These are phyloP conservation scores for Debaryomyces psychrophilus DNA, from an alignment of 1,139 yeast genomes.

Conservation along the genomic window DNA sequence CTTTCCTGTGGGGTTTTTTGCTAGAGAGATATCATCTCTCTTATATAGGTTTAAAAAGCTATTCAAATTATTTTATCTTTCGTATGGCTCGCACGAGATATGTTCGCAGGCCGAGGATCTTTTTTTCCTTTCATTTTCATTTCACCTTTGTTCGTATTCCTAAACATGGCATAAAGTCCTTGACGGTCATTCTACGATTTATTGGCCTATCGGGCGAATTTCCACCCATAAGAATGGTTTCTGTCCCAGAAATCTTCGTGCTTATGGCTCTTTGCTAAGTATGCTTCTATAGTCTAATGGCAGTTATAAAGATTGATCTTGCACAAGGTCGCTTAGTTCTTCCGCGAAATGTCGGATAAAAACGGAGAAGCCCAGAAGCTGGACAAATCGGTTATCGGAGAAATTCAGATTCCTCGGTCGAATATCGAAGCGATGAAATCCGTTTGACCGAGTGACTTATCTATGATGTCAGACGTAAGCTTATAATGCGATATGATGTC, in stretches of 20 bases:
- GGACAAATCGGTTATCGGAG: constrained; percentile 1
- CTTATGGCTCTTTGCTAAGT: no score
- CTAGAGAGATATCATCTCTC: constrained; percentile 2
- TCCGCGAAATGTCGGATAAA: not conserved
- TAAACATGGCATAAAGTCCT: not conserved
- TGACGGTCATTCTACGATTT: not conserved
- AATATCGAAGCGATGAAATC: not conserved
- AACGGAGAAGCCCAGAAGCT: not conserved
- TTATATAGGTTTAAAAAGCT: not conserved
- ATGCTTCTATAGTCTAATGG: not conserved
- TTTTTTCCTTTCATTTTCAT: constrained; percentile 1
- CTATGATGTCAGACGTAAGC: not conserved
- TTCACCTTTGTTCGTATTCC: not conserved
- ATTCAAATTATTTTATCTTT: not conserved
- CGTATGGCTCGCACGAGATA: not conserved
- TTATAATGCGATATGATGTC: not conserved
- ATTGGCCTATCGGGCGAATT: no score
- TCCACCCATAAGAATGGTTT: no score
- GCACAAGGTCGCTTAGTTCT: not conserved
- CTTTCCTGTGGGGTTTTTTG: not conserved
- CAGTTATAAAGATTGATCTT: no score
- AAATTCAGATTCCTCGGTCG: constrained; percentile 5
- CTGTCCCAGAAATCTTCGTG: no score
- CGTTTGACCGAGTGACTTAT: not conserved
- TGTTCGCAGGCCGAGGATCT: constrained; percentile 3